phyloP scores from a whole-genome alignment of 106 monocot species.

The Dendrobium nobile region DNA sequence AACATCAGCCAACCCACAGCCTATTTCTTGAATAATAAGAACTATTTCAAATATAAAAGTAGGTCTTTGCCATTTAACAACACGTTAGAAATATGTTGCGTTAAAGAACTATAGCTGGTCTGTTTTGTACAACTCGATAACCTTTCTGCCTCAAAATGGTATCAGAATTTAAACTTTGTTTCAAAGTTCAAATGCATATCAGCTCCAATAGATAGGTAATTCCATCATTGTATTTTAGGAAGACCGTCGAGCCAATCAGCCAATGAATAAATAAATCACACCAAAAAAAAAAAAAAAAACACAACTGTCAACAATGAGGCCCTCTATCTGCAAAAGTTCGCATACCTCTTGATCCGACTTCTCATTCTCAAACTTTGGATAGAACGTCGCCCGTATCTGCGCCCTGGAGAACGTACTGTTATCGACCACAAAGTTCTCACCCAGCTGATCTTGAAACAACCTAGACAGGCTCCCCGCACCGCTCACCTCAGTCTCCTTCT shows the following conservation, averaged over 20 bases:
- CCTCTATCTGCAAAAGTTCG: background rate
- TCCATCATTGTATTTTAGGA: background rate
- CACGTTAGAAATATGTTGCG: background rate
- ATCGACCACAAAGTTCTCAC: constrained; percentile 59
- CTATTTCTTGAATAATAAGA: background rate
- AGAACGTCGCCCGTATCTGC: constrained; percentile 87
- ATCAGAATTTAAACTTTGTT: background rate
- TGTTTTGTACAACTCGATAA: background rate
- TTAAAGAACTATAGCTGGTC: background rate
- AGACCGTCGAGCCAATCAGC: background rate
- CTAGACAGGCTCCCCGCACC: constrained; percentile 15
- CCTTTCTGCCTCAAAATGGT: background rate
- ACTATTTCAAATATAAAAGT: background rate
- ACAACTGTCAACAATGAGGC: no score
- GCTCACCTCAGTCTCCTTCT: background rate
- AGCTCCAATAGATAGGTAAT: background rate
- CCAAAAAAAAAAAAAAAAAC: background rate
- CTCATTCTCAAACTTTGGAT: constrained; percentile 97
- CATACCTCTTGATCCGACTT: constrained; percentile 95
- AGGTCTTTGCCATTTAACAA: background rate
- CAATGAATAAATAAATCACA: no score
- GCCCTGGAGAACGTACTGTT: constrained; percentile 51
- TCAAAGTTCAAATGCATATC: background rate
- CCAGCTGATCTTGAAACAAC: constrained; percentile 45
- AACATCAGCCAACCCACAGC: background rate